Percentiles rank a stretch among this genome's conserved stretches.
Conservation (phyloP, 306 rosid species). For the Cucumis hystrix region DNA sequence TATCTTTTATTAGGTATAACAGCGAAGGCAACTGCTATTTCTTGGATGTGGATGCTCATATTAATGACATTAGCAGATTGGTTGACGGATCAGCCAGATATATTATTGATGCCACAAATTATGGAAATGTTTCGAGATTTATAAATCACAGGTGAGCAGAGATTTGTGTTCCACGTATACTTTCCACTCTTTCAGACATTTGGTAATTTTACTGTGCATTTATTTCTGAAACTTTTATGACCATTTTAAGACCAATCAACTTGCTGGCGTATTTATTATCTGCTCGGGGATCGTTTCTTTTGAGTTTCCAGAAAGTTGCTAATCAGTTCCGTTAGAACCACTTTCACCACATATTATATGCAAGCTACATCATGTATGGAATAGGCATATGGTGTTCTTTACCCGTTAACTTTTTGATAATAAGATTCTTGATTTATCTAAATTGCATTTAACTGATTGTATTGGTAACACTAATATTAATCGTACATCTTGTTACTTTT, state of each 20-base stretch:
- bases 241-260: not conserved
- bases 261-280: not conserved
- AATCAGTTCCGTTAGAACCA: not conserved
- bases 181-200: not conserved
- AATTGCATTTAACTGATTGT: not conserved
- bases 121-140: constrained; percentile 89
- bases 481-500: not conserved
- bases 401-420: not conserved
- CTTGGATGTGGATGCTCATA: constrained; percentile 45
- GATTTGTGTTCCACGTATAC: not conserved
- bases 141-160: constrained; percentile 75
- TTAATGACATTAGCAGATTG: constrained; percentile 83
- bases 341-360: not conserved
- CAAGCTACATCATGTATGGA: not conserved
- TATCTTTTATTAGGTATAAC: constrained; percentile 34
- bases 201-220: not conserved
- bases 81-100: constrained; percentile 50
- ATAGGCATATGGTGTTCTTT: not conserved
- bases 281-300: not conserved
- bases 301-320: not conserved
- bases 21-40: constrained; percentile 42
- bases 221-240: not conserved
- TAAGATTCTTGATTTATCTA: not conserved
- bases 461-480: not conserved
- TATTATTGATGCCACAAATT: constrained; percentile 59